Base-by-base conservation (phyloP, 257 asterid genomes). In the Nicotiana undulata region DNA sequence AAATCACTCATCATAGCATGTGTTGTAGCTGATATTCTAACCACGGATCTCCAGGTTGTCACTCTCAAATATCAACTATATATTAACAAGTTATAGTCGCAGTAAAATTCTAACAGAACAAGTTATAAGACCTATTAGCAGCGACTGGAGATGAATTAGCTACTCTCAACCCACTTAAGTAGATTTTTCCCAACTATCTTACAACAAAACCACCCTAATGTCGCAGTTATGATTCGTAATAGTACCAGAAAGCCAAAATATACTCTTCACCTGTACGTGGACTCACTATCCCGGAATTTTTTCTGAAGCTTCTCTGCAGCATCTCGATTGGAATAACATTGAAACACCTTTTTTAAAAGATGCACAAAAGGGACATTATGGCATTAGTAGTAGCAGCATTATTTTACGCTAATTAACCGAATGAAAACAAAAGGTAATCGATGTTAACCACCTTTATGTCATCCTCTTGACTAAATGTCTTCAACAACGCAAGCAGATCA, bases 241-340 rank as follows among this genome's bases (percentile, higher is more conserved):
- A 52, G 10, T 6, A 80, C 51, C 8, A 20, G 51, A 56, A 79
- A 63, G 34, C 55, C 67, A 80, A 53, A 32, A 64, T 26, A 64
- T 28, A 17, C 31, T 76, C 83, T 58, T 34, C 80, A 96, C 99
- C 98, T 92, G 97, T 82, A 92, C 98, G 92, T 81, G 22, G 92
- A 85, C 84, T 91, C 99, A 53, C 65, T 75, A 80, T 89, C 91
- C 7, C 96, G 87, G 29, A 90, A 88, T 44, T 31, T 61, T 81
- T 87, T 91, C 87, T 86, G 88, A 70, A 86, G 70, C 58, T 90
- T 85, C n/a, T 86, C 90, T 79, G 84, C 89, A 66, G 84, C 87
- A 0, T 87, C 85, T 20, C 92, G 91, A 79, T 92, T 89, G 24
- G 86, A 74, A 83, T 96, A 91, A 56, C 94, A 89, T 52, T 87